Percentiles rank a stretch among this genome's conserved stretches.
phyloP scores from a whole-genome alignment of 2,329 filamentous ascomycete genomes.

The Capronia epimyces region DNA sequence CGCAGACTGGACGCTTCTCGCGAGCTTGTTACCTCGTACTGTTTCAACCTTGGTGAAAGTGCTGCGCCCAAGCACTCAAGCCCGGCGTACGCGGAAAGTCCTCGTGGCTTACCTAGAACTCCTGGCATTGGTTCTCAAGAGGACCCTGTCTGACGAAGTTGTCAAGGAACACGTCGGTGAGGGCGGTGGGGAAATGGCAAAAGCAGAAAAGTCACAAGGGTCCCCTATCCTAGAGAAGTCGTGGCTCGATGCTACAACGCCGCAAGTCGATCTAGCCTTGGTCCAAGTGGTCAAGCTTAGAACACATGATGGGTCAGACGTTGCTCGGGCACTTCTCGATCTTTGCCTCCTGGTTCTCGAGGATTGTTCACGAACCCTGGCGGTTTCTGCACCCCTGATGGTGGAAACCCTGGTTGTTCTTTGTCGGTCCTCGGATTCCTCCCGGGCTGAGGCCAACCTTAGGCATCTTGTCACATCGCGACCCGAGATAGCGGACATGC shows the following conservation, averaged over 20 bases:
- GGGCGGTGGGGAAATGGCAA: background rate
- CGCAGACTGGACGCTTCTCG: slow-evolving; percentile 66
- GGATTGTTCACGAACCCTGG: slow-evolving; percentile 68
- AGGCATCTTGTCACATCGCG: slow-evolving; percentile 60
- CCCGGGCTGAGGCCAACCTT: slow-evolving; percentile 42
- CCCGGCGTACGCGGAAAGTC: slow-evolving; percentile 57
- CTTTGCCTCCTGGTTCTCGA: slow-evolving; percentile 72
- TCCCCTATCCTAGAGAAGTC: slow-evolving; percentile 42
- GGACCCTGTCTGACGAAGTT: slow-evolving; percentile 45
- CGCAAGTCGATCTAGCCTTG: slow-evolving; percentile 78
- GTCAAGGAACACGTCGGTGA: slow-evolving; percentile 18
- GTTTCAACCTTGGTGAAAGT: slow-evolving; percentile 75
- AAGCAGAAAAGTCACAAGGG: slow-evolving; percentile 30
- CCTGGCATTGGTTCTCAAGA: slow-evolving; percentile 45
- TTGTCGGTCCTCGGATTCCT: slow-evolving; percentile 47
- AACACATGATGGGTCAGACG: slow-evolving; percentile 62
- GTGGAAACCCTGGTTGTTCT: slow-evolving; percentile 77
- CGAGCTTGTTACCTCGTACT: slow-evolving; percentile 81
- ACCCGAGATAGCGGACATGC: slow-evolving; percentile 54
- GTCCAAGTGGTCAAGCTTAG: slow-evolving; percentile 71
- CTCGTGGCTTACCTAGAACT: slow-evolving; percentile 58
- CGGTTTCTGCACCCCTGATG: slow-evolving; percentile 63
- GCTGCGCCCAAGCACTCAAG: slow-evolving; percentile 62
- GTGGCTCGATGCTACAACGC: slow-evolving; percentile 76
- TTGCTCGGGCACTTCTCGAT: slow-evolving; percentile 61